Evolutionary conservation across 106 monocot species (phyloP), one percentile per base, ranked within the genome.

Genomic region (Xerophyta viscosa): DNA sequence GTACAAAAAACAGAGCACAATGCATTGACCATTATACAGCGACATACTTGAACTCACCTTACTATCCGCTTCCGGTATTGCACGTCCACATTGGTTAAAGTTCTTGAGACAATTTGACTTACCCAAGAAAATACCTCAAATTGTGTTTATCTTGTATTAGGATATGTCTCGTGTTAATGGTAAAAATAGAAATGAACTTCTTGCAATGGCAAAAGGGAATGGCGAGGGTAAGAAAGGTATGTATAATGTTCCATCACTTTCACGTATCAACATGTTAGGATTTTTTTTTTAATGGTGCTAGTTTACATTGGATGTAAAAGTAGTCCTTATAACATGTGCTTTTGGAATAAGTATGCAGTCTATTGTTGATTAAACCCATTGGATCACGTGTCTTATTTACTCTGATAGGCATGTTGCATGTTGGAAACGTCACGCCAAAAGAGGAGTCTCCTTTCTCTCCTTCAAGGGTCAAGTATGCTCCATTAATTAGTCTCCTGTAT

Each of bases 111-210:
- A 2, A 39, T 39, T 39, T 39, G 1, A 2, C n/a, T 21, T 66
- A 12, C 41, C 17, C 1, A 12, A 14, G 15, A 37, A 25, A 29
- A 41, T 7, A 39, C 4, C 6, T 3, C 48, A 1, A 23, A 20
- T 3, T 59, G 9, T 51, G 15, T 50, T 24, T 48, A 2, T 45
- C n/a, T 39, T 39, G 28, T 47, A n/a, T n/a, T n/a, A 96, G 96
- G 89, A 96, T 54, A 96, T 96, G 96, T 89, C 96, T 74, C 82
- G 79, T 63, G 82, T 85, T 59, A 85, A 82, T 68, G 96, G 96
- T 47, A 96, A 96, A 69, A 96, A 96, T 20, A 96, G 85, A 66
- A 96, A 89, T 61, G 96, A 96, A 68, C 85, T 96, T 50, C 80
- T 96, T 63, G 96, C 96, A 37, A 96, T 96, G 96, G 96, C 96